These are phyloP conservation scores for Hansenula sp. DNA, from an alignment of 1,139 yeast species.

Conservation along the genomic window DNA sequence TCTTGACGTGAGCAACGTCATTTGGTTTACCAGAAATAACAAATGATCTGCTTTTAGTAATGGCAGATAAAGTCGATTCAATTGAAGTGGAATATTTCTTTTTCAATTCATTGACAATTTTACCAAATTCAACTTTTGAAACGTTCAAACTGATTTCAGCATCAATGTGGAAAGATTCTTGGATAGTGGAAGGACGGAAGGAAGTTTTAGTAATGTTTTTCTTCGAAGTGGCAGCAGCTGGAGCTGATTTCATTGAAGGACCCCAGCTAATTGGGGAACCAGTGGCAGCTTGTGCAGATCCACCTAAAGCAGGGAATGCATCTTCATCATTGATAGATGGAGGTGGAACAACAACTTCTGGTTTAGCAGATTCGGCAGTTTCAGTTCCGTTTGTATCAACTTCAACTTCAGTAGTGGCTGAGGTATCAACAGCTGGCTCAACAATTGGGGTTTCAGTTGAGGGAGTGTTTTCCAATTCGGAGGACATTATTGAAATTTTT, in stretches of 20 bases:
- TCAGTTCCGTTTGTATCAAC: slow-evolving; percentile 2
- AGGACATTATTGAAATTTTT: not conserved
- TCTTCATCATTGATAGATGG: slow-evolving; percentile 39
- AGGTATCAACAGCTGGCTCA: not conserved
- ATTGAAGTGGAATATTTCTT: slow-evolving; percentile 61
- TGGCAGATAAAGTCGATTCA: slow-evolving; percentile 79
- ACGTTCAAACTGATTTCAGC: slow-evolving; percentile 63
- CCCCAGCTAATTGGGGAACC: slow-evolving; percentile 36
- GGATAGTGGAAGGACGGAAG: slow-evolving; percentile 31
- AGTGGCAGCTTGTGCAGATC: slow-evolving; percentile 26
- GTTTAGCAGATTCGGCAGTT: slow-evolving; percentile 6
- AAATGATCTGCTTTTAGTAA: slow-evolving; percentile 79
- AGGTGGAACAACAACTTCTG: slow-evolving; percentile 21
- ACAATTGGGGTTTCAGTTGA: not conserved
- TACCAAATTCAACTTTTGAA: slow-evolving; percentile 61
- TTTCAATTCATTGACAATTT: slow-evolving; percentile 60
- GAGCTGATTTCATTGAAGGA: slow-evolving; percentile 30
- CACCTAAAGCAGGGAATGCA: slow-evolving; percentile 73
- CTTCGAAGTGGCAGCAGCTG: slow-evolving; percentile 28
- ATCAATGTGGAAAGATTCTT: slow-evolving; percentile 71
- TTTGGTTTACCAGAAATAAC: slow-evolving; percentile 75
- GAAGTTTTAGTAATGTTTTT: slow-evolving; percentile 21
- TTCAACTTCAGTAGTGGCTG: slow-evolving; percentile 2
- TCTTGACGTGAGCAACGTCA: slow-evolving; percentile 67
- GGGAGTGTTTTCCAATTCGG: slow-evolving; percentile 1